A percentile compares a stretch with the other conserved stretches of the same genome.
phyloP scores from a whole-genome alignment of 768 basidiomycete species.

The Inosperma sp. region DNA sequence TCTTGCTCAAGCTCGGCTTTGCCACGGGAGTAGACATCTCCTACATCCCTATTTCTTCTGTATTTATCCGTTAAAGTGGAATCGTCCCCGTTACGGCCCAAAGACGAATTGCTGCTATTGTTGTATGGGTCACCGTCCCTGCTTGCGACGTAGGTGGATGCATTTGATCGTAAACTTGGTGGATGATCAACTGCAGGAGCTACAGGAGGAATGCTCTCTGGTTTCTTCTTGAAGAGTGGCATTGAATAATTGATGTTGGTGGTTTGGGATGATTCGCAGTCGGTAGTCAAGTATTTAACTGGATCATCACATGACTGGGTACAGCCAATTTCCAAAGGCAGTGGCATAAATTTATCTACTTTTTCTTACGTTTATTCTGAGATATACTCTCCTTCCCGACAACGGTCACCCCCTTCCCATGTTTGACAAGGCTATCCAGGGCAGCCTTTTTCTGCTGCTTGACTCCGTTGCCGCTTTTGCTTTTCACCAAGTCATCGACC shows the following conservation, averaged over 20 bases:
- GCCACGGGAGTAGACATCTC: conserved; percentile 65
- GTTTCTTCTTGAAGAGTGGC: conserved; percentile 68
- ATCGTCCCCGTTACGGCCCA: conserved; percentile 10
- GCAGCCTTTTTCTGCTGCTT: conserved; percentile 40
- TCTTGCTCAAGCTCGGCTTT: conserved; percentile 56
- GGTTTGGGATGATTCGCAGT: too few relatives aligned
- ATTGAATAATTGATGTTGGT: conserved; percentile 34
- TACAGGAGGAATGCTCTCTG: conserved; percentile 69
- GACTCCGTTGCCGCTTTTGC: conserved; percentile 46
- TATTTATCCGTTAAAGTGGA: conserved; percentile 40
- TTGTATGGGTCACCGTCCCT: conserved; percentile 62
- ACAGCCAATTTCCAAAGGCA: too few relatives aligned
- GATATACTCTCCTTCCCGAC: conserved; percentile 59
- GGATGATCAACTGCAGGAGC: conserved; percentile 28
- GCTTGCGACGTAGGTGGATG: conserved; percentile 64
- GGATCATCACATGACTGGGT: too few relatives aligned
- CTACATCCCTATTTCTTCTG: conserved; percentile 48
- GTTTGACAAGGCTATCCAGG: conserved; percentile 55
- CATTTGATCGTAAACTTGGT: conserved; percentile 37
- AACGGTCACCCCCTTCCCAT: conserved; percentile 81
- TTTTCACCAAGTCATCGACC: conserved; percentile 58
- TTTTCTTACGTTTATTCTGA: conserved; percentile 33
- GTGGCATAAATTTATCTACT: not conserved
- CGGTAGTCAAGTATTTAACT: too few relatives aligned
- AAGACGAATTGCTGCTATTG: conserved; percentile 17